Conservation (phyloP, 2,329 filamentous ascomycete species). For the Metarhizium humberi region DNA sequence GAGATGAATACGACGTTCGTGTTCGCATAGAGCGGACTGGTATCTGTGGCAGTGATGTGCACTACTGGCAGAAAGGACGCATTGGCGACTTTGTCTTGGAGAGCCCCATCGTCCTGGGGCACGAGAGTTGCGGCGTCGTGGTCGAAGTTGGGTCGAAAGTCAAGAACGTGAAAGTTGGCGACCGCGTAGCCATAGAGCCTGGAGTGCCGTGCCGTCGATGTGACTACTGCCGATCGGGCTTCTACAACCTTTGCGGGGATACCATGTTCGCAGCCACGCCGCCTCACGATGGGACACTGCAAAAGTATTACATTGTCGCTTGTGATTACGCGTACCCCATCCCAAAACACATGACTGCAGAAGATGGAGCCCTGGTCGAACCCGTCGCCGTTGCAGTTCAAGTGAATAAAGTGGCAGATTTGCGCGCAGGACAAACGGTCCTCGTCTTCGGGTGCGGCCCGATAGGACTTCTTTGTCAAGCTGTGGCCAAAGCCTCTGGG, state of each 20-base stretch:
- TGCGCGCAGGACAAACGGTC: constrained; percentile 5
- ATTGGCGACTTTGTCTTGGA: constrained; percentile 35
- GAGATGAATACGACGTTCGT: constrained; percentile 15
- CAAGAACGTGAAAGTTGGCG: constrained; percentile 31
- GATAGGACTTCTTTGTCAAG: constrained; percentile 4
- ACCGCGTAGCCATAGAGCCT: constrained; percentile 39
- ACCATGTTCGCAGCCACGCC: constrained; percentile 38
- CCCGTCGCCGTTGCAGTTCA: constrained; percentile 26
- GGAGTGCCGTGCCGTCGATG: constrained; percentile 36
- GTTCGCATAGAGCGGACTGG: constrained; percentile 36
- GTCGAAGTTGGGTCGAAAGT: constrained; percentile 30
- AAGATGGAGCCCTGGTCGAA: constrained; percentile 25
- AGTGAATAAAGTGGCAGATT: constrained; percentile 21
- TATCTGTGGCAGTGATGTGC: constrained; percentile 37
- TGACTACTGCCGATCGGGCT: constrained; percentile 29
- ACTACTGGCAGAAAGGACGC: constrained; percentile 36
- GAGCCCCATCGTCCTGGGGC: constrained; percentile 36
- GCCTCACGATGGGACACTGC: constrained; percentile 56
- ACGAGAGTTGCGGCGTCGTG: constrained; percentile 33
- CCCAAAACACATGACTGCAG: constrained; percentile 48
- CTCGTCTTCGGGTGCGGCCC: constrained; percentile 15
- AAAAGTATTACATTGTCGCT: constrained; percentile 68
- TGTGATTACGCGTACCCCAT: constrained; percentile 79
- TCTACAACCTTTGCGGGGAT: constrained; percentile 28
- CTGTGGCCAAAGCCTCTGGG: constrained; percentile 20